Conservation (phyloP, 2,329 filamentous ascomycete genomes). For the Thelonectria rubi region DNA sequence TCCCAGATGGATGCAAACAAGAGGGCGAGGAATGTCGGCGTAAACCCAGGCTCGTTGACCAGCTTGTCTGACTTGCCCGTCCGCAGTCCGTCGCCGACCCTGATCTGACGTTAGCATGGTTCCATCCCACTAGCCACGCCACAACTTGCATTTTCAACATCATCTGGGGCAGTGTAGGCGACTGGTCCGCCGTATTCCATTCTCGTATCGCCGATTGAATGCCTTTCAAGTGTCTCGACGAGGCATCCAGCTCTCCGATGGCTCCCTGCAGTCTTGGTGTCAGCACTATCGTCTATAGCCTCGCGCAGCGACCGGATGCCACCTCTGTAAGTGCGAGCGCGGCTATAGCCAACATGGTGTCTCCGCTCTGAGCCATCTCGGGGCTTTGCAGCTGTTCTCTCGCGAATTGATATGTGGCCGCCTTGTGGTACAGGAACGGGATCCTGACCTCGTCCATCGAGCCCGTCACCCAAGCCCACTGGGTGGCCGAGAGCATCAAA, state of each 20-base stretch:
- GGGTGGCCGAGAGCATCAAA: constrained; percentile 55
- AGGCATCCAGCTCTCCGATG: constrained; percentile 54
- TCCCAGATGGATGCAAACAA: constrained; percentile 56
- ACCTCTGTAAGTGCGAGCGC: constrained; percentile 57
- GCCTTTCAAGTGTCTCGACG: constrained; percentile 53
- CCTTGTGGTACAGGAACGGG: constrained; percentile 57
- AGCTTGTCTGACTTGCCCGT: constrained; percentile 51
- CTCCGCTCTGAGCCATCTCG: constrained; percentile 51
- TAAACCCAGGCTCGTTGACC: constrained; percentile 53
- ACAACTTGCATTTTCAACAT: constrained; percentile 53
- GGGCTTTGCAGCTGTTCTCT: constrained; percentile 53
- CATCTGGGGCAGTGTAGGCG: constrained; percentile 50
- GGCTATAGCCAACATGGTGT: constrained; percentile 55
- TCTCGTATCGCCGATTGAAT: constrained; percentile 45
- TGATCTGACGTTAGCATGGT: constrained; percentile 35
- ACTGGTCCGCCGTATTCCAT: constrained; percentile 32
- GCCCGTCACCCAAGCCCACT: constrained; percentile 57
- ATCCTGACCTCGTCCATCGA: constrained; percentile 56
- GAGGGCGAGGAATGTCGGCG: constrained; percentile 57
- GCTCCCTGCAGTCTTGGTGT: constrained; percentile 47
- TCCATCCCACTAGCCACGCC: not conserved
- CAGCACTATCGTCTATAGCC: constrained; percentile 14
- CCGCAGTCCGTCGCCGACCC: constrained; percentile 53
- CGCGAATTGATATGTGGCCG: constrained; percentile 57
- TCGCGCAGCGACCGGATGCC: constrained; percentile 19